phyloP scores from a whole-genome alignment of 2,329 filamentous ascomycete genomes.

The Apiospora sp. region DNA sequence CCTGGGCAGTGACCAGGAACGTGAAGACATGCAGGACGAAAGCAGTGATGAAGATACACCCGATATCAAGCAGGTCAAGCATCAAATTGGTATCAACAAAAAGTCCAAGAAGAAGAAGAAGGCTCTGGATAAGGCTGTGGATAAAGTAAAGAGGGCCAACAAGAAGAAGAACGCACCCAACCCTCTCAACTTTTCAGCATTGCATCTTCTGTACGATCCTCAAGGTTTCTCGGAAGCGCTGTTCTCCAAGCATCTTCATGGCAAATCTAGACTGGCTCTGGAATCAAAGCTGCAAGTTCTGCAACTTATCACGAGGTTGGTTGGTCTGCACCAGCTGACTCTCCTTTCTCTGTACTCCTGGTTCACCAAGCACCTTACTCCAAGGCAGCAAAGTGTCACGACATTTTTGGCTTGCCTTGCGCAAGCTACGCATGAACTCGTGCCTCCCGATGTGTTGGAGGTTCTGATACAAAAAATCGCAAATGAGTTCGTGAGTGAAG shows the following conservation, averaged over 20 bases:
- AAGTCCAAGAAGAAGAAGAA: slow-evolving; percentile 90
- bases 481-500: slow-evolving; percentile 98
- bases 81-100: slow-evolving; percentile 92
- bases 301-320: slow-evolving; percentile 87
- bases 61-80: slow-evolving; percentile 82
- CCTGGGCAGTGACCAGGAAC: slow-evolving; percentile 92
- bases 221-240: slow-evolving; percentile 92
- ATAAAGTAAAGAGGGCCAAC: slow-evolving; percentile 83
- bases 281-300: slow-evolving; percentile 91
- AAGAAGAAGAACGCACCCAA: slow-evolving; percentile 89
- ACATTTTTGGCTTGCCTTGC: slow-evolving; percentile 92
- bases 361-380: slow-evolving; percentile 91
- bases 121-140: slow-evolving; percentile 79
- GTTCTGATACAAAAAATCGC: slow-evolving; percentile 94
- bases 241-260: slow-evolving; percentile 82
- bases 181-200: slow-evolving; percentile 92
- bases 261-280: slow-evolving; percentile 83
- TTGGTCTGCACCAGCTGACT: slow-evolving; percentile 91
- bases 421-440: slow-evolving; percentile 88
- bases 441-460: slow-evolving; percentile 91
- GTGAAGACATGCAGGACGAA: slow-evolving; percentile 91
- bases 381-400: slow-evolving; percentile 87
- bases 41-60: slow-evolving; percentile 78
- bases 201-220: slow-evolving; percentile 92
- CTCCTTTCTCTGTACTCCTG: slow-evolving; percentile 93